Conservation (phyloP, 257 asterid genomes). For the Lycium barbarum region DNA sequence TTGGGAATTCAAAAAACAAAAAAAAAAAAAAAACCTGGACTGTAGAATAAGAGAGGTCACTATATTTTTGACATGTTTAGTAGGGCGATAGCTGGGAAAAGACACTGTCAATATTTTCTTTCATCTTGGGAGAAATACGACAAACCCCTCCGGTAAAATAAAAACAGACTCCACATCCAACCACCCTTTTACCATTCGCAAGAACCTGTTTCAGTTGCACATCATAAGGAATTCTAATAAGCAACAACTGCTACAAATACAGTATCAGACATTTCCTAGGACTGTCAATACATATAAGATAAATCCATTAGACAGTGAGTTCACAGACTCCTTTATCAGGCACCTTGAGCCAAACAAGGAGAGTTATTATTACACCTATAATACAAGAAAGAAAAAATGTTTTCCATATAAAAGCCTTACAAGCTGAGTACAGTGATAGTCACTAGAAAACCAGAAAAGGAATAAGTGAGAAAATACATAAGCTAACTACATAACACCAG, state of each 20-base stretch:
- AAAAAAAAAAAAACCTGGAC: too few relatives aligned
- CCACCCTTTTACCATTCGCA: too few relatives aligned
- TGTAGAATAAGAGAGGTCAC: too few relatives aligned
- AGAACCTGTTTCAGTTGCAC: neutral
- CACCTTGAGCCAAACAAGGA: slow-evolving; percentile 4
- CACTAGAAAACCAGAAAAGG: neutral
- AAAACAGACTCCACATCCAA: too few relatives aligned
- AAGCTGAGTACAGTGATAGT: neutral
- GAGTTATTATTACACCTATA: neutral
- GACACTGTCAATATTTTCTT: too few relatives aligned
- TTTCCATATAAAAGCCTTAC: neutral
- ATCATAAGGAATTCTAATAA: too few relatives aligned
- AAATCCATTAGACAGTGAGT: neutral
- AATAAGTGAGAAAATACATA: neutral
- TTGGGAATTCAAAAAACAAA: too few relatives aligned
- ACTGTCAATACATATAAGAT: neutral
- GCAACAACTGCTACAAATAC: neutral
- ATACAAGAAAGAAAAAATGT: neutral
- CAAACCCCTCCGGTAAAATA: too few relatives aligned
- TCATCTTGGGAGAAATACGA: too few relatives aligned
- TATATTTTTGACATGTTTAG: too few relatives aligned
- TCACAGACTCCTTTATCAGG: neutral
- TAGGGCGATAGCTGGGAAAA: too few relatives aligned
- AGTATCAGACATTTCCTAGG: neutral
- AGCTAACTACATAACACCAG: neutral